Base-by-base conservation (phyloP, 352 stramenopile species). In the Phytophthora tentaculata region DNA sequence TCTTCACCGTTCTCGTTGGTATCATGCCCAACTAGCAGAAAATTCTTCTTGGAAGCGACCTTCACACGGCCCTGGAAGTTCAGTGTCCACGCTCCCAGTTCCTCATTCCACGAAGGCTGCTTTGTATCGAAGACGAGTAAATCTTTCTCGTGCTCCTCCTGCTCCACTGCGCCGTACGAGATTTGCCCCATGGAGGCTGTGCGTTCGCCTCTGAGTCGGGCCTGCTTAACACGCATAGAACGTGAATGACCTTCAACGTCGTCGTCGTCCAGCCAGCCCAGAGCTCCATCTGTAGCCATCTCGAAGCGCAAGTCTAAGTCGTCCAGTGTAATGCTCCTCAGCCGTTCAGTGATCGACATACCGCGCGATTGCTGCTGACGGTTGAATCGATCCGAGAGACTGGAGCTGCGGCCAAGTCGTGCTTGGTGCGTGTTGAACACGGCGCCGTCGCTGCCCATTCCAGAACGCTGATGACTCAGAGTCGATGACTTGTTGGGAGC, bases 21-120 rank as follows among this genome's bases (percentile, higher is more conserved):
- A 13, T 88, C 73, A 28, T 82, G 79, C 0, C 73, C 67, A 2
- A 90, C 80, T 2, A 97, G 74, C 28, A 96, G 57, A 51, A 97
- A 97, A 60, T 97, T 97, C 67, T 97, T 97, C 56, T 97, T 97
- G n/a, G 86, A 96, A n/a, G 90, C 80, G 20, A 91, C 61, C 60
- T 96, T 96, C 4, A 96, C 91, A 29, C 91, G 87, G 5, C 91
- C 91, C 44, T 95, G 79, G 64, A 97, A 97, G 62, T 96, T 96
- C 55, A 97, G 74, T 41, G 89, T 97, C 91, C 91, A 97, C 1
- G 89, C 89, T 14, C 83, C 65, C 1, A 96, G 73, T 4, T 80
- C 72, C 53, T 93, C 83, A 61, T 95, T 97, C 91, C 91, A 97
- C 23, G 75, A 73, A 14, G 90, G 90, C 53, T 95, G 86, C 44